Evolutionary conservation across 2,329 filamentous ascomycete genomes (phyloP), one percentile per base, ranked within the genome.

Genomic region (Orbilia javanica): DNA sequence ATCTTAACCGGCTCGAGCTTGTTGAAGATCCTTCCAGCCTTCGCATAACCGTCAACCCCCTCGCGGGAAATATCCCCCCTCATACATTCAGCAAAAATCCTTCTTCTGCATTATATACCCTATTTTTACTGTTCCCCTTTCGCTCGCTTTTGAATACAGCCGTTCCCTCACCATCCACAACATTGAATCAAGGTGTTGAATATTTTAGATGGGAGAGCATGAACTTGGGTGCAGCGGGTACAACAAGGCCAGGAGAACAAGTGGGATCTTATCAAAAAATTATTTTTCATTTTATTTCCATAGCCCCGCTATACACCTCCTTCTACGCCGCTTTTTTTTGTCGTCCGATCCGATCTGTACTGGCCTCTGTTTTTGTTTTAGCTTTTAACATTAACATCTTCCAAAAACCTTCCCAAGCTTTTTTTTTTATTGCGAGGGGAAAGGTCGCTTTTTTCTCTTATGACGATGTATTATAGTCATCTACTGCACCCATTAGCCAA

Each of bases 381-480:
- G 46, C 50, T 53, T 29, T 27, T 22, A 27, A 31, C 50, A 13
- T 31, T 31, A 44, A 18, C 13, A 6, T 11, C 13, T 15, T 22
- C 25, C 15, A 18, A 18, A 44, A 18, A 18, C 42, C 42, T 44
- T 20, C 42, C 42, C 42, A 44, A 20, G 1, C 22, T 10, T n/a
- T 57, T 57, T 36, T 36, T 57, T 18, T 10, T 10, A 57, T 57
- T 22, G 52, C 6, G n/a, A 57, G 29, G 18, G 52, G 3, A 44
- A n/a, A 20, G 52, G 29, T 15, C 15, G 34, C n/a, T n/a, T n/a
- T n/a, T n/a, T 42, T 60, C 34, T n/a, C 15, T 36, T 7, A 57
- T 20, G 55, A 57, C 31, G 29, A 57, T 57, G 52, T 57, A 57
- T 57, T 57, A 57, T 57, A 57, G 29, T 22, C 52, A 36, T 36